Percentiles rank a stretch among this genome's conserved stretches.
phyloP scores from a whole-genome alignment of 768 basidiomycete genomes.

The Tylopilus subfusipes region DNA sequence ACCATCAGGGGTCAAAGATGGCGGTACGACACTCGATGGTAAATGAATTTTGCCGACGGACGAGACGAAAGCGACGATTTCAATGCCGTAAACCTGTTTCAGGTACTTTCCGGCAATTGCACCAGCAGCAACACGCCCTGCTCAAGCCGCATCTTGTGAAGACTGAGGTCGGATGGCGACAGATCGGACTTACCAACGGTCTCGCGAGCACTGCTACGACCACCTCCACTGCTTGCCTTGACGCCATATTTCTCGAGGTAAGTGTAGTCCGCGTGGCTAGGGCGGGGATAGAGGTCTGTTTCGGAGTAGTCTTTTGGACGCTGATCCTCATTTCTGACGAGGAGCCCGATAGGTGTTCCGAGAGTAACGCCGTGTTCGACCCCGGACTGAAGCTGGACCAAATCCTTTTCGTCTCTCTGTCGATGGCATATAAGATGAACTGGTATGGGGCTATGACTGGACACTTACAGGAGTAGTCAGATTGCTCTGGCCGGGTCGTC shows the following conservation, averaged over 20 bases:
- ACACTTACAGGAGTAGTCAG: slow-evolving; percentile 87
- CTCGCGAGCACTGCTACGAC: slow-evolving; percentile 91
- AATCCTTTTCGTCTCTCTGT: slow-evolving; percentile 93
- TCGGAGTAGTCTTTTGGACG: slow-evolving; percentile 98
- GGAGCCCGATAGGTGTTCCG: slow-evolving; percentile 95
- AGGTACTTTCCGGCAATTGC: slow-evolving; percentile 98
- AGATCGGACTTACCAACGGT: slow-evolving; percentile 68
- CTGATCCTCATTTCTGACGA: slow-evolving; percentile 97
- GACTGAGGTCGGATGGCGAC: not conserved
- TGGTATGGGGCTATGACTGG: not conserved
- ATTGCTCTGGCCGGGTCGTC: slow-evolving; percentile 93
- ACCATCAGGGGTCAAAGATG: slow-evolving; percentile 39
- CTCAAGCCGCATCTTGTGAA: slow-evolving; percentile 6
- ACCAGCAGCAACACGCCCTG: slow-evolving; percentile 94
- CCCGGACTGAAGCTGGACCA: slow-evolving; percentile 91
- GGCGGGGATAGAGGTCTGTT: slow-evolving; percentile 95
- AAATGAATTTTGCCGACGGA: slow-evolving; percentile 92
- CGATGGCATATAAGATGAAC: slow-evolving; percentile 1
- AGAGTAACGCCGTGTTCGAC: slow-evolving; percentile 92
- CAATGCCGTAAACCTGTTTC: slow-evolving; percentile 78
- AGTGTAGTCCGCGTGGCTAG: slow-evolving; percentile 96
- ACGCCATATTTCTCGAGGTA: slow-evolving; percentile 97
- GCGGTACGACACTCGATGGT: slow-evolving; percentile 47
- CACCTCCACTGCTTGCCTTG: slow-evolving; percentile 96
- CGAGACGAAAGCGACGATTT: slow-evolving; percentile 96